Base-by-base conservation (phyloP, 106 monocot genomes). In the Cymbidium sinense region DNA sequence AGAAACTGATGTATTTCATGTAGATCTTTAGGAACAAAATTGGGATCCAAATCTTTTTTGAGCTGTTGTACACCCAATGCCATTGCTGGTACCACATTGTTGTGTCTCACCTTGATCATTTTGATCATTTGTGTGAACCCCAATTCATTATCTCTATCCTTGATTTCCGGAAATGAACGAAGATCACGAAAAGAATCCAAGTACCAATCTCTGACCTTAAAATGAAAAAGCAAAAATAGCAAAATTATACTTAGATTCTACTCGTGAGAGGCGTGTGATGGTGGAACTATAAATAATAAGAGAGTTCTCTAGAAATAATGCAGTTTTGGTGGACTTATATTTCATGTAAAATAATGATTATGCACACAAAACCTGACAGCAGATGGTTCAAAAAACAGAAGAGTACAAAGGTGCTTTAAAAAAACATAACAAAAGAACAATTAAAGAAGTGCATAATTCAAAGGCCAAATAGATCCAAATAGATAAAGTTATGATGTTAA, bases 51-150 rank as follows among this genome's bases (percentile, higher is more conserved):
- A 44, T 90, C 92, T 18, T 88, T 90, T 75, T 92, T 98, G 64
- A 98, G 82, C 77, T 98, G 94, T 8, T 90, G 90, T 21, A 98
- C 90, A 54, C 98, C 98, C 77, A 90, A 76, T 71, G 94, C 98
- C 98, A 98, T 92, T 23, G 90, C 85, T 1, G 91, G 90, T 25
- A 98, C 98, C 43, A 98, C 98, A 77, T 98, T 94, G 80, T 92
- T 98, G 77, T 98, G 98, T 64, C 94, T 87, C 73, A 94, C 86
- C 76, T 92, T 98, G 73, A 98, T 90, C 92, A 92, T 92, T 75
- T 92, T 86, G 77, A 98, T 98, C 91, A 92, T 92, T 61, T 86
- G 81, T 8, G 94, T 98, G 83, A 98, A 98, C n/a, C 83, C 88
- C n/a, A 36, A 35, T 76, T 98, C 98, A 70, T 92, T 86, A 33